Base-by-base conservation (phyloP, 2,329 filamentous ascomycete genomes). In the Ceratocystis eucalypticola region DNA sequence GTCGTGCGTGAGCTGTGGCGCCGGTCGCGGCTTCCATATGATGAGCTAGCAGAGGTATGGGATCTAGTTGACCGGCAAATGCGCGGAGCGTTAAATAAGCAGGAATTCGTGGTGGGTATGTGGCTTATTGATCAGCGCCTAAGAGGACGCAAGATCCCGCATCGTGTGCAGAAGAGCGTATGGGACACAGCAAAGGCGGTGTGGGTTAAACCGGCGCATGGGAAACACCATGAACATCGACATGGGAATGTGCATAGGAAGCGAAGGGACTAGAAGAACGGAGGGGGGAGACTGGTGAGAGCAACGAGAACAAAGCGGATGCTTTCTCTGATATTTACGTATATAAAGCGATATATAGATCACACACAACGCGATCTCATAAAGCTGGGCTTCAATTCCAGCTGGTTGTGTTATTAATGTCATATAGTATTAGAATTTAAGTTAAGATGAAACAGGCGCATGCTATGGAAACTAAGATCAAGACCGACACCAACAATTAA, bases 51-150 rank as follows among this genome's bases (percentile, higher is more conserved):
- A 55, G 86, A 89, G 75, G 85, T 92, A 0, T 94, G 88, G 86
- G 84, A 87, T 53, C 77, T 93, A 20, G 89, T 93, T 10, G 87
- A 88, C 72, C 76, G 80, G 1, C 74, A 77, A 5, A 73, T 76
- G 1, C 72, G 75, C 15, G 87, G 87, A 1, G 77, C 81, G 70
- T 75, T 94, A 65, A 78, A 77, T 66, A 82, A 83, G 71, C 81
- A 86, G 66, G 87, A 91, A 76, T 94, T 94, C 73, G 87, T 94
- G 0, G 88, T 93, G 1, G 89, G 89, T 8, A 80, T 90, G 77
- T 94, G 89, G 88, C 76, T 94, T 62, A 83, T 94, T 45, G 89
- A 94, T 73, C 88, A 92, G 78, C 78, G 88, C 68, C 76, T 94
- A n/a, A 84, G 88, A 70, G 90, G 89, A 1, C 78, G 89, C 68